Evolutionary conservation across 345 rosid species (phyloP).

Genomic region (Cardiospermum halicacabum): DNA sequence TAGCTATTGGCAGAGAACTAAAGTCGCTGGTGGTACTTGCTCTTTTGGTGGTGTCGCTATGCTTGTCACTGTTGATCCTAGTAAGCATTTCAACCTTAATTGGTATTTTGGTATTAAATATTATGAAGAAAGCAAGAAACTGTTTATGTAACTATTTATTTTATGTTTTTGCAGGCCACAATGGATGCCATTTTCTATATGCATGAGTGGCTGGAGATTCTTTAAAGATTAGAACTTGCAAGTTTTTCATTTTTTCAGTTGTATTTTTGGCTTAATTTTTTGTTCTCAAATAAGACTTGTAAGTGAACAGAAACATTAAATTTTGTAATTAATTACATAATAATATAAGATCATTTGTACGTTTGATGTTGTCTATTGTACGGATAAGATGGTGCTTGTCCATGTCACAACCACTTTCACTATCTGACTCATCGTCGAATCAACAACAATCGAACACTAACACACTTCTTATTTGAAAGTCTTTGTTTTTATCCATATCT

Average conservation of each 20-base stretch:
- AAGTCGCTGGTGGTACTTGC: slow-evolving; percentile 69
- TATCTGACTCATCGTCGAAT: not conserved
- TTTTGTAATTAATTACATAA: slow-evolving; percentile 11
- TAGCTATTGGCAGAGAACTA: slow-evolving; percentile 89
- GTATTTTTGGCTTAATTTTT: not conserved
- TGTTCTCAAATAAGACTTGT: slow-evolving; percentile 3
- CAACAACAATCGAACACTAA: too few species aligned
- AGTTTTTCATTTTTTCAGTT: not conserved
- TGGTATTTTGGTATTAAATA: too few species aligned
- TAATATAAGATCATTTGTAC: too few species aligned
- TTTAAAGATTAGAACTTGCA: not conserved
- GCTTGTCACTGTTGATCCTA: slow-evolving; percentile 85
- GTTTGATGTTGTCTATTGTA: too few species aligned
- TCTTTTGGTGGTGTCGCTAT: slow-evolving; percentile 94
- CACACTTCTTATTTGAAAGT: too few species aligned
- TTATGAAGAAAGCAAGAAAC: not conserved
- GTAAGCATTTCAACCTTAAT: too few species aligned
- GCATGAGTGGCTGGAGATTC: slow-evolving; percentile 8
- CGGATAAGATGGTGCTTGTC: not conserved
- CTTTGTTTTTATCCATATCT: too few species aligned
- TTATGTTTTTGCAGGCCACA: slow-evolving; percentile 36
- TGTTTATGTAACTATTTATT: not conserved
- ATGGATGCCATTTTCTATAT: slow-evolving; percentile 49
- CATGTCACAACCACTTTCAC: not conserved
- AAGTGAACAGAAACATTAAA: slow-evolving; percentile 11